Evolutionary conservation across 164 flowering plant species (phyloP).

Genomic region (Chloranthus sessilifolius): DNA sequence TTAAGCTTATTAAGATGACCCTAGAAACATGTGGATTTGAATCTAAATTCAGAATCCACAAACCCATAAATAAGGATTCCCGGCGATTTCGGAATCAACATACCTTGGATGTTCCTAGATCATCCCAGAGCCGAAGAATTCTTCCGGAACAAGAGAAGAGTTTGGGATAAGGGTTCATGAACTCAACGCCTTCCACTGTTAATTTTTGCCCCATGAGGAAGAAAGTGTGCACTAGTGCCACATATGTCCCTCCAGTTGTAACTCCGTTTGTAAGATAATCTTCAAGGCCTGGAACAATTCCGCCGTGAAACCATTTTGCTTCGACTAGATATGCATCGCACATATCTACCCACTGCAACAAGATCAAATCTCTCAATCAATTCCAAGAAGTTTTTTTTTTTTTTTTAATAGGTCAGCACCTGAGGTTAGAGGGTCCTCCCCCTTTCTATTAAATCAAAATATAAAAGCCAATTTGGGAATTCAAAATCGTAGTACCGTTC

Average conservation of each 20-base stretch:
- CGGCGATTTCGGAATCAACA: neutral
- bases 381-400: slow-evolving; percentile 20
- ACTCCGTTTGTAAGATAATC: slow-evolving; percentile 38
- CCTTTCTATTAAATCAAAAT: no score
- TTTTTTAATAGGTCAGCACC: slow-evolving; percentile 18
- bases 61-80: neutral
- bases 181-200: slow-evolving; percentile 5
- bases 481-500: slow-evolving; percentile 15
- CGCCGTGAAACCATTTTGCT: slow-evolving; percentile 35
- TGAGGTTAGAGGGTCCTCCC: no score
- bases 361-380: neutral
- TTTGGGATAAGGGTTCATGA: slow-evolving; percentile 22
- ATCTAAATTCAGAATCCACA: neutral
- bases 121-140: slow-evolving; percentile 35
- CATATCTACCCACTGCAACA: slow-evolving; percentile 34
- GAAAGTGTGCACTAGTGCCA: slow-evolving; percentile 31
- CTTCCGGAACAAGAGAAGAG: slow-evolving; percentile 21
- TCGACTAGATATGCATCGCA: slow-evolving; percentile 33
- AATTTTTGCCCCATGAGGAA: slow-evolving; percentile 25
- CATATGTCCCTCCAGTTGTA: slow-evolving; percentile 23
- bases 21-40: neutral
- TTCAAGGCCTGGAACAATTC: slow-evolving; percentile 24
- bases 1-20: no score
- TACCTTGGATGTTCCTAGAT: slow-evolving; percentile 31
- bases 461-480: no score